Percentiles rank a stretch among this genome's conserved stretches.
These are phyloP conservation scores for Rozella allomycis DNA, from an alignment of 371 early-diverging fungal species.

Conservation along the genomic window DNA sequence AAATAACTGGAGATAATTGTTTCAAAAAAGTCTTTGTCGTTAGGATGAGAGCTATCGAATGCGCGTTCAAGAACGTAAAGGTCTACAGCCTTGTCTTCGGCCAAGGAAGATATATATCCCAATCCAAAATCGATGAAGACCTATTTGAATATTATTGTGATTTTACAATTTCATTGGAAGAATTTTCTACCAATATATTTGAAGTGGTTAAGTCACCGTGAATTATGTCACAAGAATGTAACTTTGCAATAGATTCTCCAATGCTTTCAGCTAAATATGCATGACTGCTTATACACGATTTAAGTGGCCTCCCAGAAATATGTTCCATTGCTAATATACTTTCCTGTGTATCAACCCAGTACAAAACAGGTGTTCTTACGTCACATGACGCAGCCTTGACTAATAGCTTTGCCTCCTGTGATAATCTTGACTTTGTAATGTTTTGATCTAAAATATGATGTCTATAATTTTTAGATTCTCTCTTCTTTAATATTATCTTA, in stretches of 20 bases:
- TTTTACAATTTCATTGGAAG: conserved; percentile 24
- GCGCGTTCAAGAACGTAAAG: conserved; percentile 94
- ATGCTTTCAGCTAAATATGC: conserved; percentile 10
- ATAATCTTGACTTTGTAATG: no score
- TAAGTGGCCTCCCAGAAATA: background rate
- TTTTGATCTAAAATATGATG: no score
- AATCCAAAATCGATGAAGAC: conserved; percentile 94
- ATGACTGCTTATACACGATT: background rate
- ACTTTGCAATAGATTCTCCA: conserved; percentile 44
- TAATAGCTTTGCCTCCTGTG: no score
- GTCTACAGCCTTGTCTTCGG: conserved; percentile 99
- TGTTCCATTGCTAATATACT: no score
- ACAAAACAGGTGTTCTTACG: no score
- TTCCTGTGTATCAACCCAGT: no score
- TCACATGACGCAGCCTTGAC: no score
- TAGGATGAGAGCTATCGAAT: conserved; percentile 66
- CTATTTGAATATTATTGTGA: background rate
- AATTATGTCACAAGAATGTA: conserved; percentile 70
- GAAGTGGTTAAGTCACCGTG: conserved; percentile 98
- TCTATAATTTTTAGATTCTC: no score
- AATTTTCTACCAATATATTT: conserved; percentile 57
- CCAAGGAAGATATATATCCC: conserved; percentile 50
- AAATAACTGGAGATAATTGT: conserved; percentile 42
- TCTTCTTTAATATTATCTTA: no score
- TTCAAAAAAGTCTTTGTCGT: conserved; percentile 48